Evolutionary conservation across 108 stramenopile species (phyloP).

Genomic region (Cyclotella baltica): DNA sequence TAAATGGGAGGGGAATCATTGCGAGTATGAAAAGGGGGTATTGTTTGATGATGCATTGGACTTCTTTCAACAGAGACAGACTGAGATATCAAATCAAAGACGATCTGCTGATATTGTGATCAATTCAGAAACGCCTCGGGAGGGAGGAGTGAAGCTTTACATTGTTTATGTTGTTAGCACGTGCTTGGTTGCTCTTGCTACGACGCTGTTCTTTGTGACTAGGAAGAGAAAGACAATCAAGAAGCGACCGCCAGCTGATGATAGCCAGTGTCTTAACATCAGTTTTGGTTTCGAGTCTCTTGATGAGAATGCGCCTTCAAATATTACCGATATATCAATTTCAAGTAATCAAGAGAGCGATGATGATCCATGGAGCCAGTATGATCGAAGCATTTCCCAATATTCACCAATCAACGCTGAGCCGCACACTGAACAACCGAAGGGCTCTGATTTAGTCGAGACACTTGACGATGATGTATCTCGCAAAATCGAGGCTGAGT

Average conservation of each 20-base stretch:
- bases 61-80: constrained; percentile 29
- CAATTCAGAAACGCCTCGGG: neutral
- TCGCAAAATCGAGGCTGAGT: constrained; percentile 32
- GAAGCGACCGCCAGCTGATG: neutral
- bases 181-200: neutral
- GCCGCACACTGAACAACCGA: neutral
- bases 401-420: constrained; percentile 1
- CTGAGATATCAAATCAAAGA: constrained; percentile 21
- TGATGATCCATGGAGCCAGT: constrained; percentile 9
- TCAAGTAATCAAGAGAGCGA: constrained; percentile 17
- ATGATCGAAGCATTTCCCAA: neutral
- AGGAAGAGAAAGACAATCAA: constrained; percentile 8
- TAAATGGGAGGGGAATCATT: constrained; percentile 43
- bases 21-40: constrained; percentile 32
- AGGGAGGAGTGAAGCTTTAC: neutral
- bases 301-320: neutral
- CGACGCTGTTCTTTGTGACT: neutral
- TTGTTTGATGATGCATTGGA: constrained; percentile 44
- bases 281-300: neutral
- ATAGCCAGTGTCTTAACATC: constrained; percentile 8
- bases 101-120: neutral
- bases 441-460: constrained; percentile 26
- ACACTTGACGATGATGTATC: constrained; percentile 37
- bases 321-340: constrained; percentile 20
- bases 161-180: constrained; percentile 1